Evolutionary conservation across 805 yeast species (phyloP).

Genomic region (Teunomyces aglyptinius): DNA sequence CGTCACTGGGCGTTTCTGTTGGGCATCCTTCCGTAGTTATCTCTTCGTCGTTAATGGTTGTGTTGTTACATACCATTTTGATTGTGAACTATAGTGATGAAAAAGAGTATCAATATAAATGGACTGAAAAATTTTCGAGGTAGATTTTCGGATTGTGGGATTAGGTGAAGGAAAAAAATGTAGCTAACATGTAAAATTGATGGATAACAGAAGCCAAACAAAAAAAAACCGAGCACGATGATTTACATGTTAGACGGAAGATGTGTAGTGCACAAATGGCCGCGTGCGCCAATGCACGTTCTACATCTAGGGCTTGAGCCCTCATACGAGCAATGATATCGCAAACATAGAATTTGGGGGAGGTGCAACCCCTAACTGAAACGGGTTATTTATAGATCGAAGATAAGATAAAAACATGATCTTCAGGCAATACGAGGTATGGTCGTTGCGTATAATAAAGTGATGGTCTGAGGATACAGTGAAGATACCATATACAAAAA

Average conservation of each 20-base stretch:
- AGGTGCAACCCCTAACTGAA: neutral
- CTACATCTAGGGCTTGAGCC: conserved; percentile 5
- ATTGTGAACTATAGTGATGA: conserved; percentile 10
- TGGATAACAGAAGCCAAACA: no score
- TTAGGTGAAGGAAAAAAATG: conserved; percentile 2
- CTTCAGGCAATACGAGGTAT: neutral
- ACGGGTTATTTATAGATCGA: conserved; percentile 2
- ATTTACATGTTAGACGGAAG: neutral
- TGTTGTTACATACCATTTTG: conserved; percentile 11
- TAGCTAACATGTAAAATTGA: neutral
- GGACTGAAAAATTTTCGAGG: conserved; percentile 4
- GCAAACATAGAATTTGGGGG: neutral
- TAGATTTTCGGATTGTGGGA: conserved; percentile 4
- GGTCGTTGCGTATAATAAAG: no score
- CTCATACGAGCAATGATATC: neutral
- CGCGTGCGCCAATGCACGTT: neutral
- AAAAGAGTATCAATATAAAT: conserved; percentile 6
- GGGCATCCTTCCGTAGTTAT: neutral
- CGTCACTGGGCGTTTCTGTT: no score
- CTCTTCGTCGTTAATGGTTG: neutral
- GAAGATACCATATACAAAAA: no score
- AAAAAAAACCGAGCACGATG: neutral
- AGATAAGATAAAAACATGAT: conserved; percentile 1
- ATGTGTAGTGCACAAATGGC: neutral
- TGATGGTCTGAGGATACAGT: no score